A percentile compares a stretch with the other conserved stretches of the same genome.
Evolutionary conservation across 129 eudicot species (phyloP).

Genomic region (Erigeron canadensis): DNA sequence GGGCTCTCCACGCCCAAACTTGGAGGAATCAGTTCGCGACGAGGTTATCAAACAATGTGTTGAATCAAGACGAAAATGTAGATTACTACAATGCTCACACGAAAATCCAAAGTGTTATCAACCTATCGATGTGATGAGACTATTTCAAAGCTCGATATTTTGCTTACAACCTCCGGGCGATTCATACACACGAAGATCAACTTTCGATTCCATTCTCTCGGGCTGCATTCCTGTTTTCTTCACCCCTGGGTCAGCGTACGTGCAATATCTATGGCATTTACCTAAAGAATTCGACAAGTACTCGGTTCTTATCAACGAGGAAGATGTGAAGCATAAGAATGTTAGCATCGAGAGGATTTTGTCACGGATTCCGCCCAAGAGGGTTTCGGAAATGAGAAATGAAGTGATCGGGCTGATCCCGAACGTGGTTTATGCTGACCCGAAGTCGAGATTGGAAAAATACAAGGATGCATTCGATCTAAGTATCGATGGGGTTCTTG

Average conservation of each 20-base stretch:
- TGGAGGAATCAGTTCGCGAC: slow-evolving; percentile 55
- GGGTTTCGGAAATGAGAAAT: slow-evolving; percentile 48
- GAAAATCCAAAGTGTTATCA: slow-evolving; percentile 45
- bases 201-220: slow-evolving; percentile 75
- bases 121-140: slow-evolving; percentile 58
- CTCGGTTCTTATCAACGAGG: slow-evolving; percentile 67
- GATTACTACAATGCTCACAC: slow-evolving; percentile 48
- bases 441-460: slow-evolving; percentile 48
- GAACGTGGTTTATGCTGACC: slow-evolving; percentile 60
- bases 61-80: slow-evolving; percentile 30
- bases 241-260: slow-evolving; percentile 79
- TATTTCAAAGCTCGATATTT: slow-evolving; percentile 56
- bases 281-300: slow-evolving; percentile 59
- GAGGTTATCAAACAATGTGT: slow-evolving; percentile 55
- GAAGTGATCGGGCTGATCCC: slow-evolving; percentile 69
- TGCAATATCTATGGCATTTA: slow-evolving; percentile 83
- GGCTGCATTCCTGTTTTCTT: slow-evolving; percentile 97
- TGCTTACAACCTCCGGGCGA: slow-evolving; percentile 93
- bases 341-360: slow-evolving; percentile 54
- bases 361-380: slow-evolving; percentile 30
- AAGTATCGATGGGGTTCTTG: slow-evolving; percentile 55
- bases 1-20: slow-evolving; percentile 61
- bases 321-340: slow-evolving; percentile 49
- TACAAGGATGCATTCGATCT: slow-evolving; percentile 78
- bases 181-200: slow-evolving; percentile 33